Percentiles rank a stretch among this genome's conserved stretches.
Evolutionary conservation across 2,329 filamentous ascomycete species (phyloP).

Genomic region (Nemania diffusa): DNA sequence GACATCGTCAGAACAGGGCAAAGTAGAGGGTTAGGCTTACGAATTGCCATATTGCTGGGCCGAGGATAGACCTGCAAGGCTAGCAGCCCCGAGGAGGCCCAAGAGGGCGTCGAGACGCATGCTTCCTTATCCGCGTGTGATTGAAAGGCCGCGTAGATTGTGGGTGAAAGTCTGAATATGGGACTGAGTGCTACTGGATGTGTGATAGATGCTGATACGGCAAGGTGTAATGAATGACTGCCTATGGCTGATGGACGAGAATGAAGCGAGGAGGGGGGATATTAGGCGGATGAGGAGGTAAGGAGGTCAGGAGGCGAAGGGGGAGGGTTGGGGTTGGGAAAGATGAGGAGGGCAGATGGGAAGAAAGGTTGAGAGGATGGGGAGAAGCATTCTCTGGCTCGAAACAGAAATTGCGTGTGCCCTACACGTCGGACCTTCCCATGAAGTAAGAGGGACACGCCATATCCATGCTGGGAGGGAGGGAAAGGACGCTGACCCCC

Average conservation of each 20-base stretch:
- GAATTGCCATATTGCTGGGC: conserved; percentile 44
- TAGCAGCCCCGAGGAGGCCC: conserved; percentile 42
- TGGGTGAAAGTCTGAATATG: conserved; percentile 19
- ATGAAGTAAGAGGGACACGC: conserved; percentile 6
- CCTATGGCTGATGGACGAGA: conserved; percentile 31
- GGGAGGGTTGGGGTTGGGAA: conserved; percentile 26
- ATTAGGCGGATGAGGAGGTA: conserved; percentile 6
- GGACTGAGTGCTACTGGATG: conserved; percentile 17
- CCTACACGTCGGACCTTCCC: conserved; percentile 26
- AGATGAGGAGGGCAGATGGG: conserved; percentile 20
- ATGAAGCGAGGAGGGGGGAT: conserved; percentile 5
- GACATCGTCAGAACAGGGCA: neutral
- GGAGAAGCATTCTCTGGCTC: conserved; percentile 13
- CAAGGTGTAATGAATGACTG: conserved; percentile 39
- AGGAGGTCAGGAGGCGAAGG: neutral
- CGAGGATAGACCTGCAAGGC: conserved; percentile 42
- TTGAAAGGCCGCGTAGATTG: conserved; percentile 26
- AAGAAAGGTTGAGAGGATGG: conserved; percentile 28
- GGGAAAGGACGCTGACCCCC: conserved; percentile 21
- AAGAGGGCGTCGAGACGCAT: conserved; percentile 46
- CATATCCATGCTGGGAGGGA: neutral
- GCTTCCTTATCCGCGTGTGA: conserved; percentile 22
- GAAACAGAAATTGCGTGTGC: conserved; percentile 18
- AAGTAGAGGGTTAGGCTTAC: conserved; percentile 38
- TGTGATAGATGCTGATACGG: conserved; percentile 31